Conservation (phyloP, 768 basidiomycete species). For the Psilocybe azurescens region DNA sequence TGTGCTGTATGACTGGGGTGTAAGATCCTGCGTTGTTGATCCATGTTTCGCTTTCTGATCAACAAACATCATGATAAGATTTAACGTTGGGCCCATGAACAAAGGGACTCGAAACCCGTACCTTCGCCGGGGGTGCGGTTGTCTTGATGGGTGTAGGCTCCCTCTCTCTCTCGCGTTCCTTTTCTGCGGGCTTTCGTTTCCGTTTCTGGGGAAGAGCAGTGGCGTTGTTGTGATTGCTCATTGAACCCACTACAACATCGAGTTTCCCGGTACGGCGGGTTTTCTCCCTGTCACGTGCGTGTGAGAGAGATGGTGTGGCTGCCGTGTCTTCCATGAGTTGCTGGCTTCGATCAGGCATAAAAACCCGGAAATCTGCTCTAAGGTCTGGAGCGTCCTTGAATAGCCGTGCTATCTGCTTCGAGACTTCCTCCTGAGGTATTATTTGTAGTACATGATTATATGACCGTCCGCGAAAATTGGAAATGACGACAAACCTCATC, state of each 20-base stretch:
- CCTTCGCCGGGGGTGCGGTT: constrained; percentile 44
- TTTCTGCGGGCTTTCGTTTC: constrained; percentile 66
- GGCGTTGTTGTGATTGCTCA: constrained; percentile 26
- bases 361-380: constrained; percentile 73
- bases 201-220: constrained; percentile 66
- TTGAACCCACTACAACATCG: neutral
- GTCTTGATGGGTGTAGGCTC: constrained; percentile 34
- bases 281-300: constrained; percentile 46
- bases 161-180: constrained; percentile 48
- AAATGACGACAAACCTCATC: constrained; percentile 52
- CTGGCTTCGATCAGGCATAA: constrained; percentile 69
- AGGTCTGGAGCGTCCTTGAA: constrained; percentile 82
- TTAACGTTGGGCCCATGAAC: constrained; percentile 18
- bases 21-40: constrained; percentile 40
- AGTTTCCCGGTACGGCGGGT: constrained; percentile 47
- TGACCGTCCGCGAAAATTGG: neutral
- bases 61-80: constrained; percentile 13
- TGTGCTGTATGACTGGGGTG: constrained; percentile 41
- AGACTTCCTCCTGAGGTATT: constrained; percentile 64
- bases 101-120: constrained; percentile 24
- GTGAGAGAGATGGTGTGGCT: constrained; percentile 25
- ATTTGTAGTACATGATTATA: neutral
- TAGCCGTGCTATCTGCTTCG: constrained; percentile 66
- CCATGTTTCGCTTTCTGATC: constrained; percentile 44
- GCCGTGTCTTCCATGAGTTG: constrained; percentile 50